Evolutionary conservation across 2,329 filamentous ascomycete species (phyloP).

Genomic region (Chaetothyriales sp.): DNA sequence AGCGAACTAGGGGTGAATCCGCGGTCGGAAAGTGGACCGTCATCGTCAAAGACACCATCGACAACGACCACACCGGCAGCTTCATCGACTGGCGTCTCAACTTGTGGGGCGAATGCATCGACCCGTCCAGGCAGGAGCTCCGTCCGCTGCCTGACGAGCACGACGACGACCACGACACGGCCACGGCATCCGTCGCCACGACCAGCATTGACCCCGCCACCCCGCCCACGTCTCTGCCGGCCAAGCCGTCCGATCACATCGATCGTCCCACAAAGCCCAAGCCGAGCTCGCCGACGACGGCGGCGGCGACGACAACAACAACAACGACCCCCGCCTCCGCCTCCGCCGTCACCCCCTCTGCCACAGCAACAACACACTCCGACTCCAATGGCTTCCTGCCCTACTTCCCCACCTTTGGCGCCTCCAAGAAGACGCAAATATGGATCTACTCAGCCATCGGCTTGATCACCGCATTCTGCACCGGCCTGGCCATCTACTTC

Average conservation of each 20-base stretch:
- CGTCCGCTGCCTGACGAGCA: slow-evolving; percentile 71
- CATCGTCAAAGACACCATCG: slow-evolving; percentile 67
- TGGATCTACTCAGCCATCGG: slow-evolving; percentile 85
- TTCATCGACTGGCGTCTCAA: slow-evolving; percentile 90
- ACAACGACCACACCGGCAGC: slow-evolving; percentile 62
- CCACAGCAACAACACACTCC: slow-evolving; percentile 3
- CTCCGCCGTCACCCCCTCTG: slow-evolving; percentile 21
- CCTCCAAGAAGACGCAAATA: slow-evolving; percentile 70
- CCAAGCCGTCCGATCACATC: slow-evolving; percentile 48
- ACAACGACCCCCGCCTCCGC: slow-evolving; percentile 16
- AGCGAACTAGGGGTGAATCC: slow-evolving; percentile 57
- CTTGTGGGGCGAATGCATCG: slow-evolving; percentile 80
- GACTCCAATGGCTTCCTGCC: slow-evolving; percentile 47
- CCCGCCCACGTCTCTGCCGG: slow-evolving; percentile 32
- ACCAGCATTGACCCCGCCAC: slow-evolving; percentile 43
- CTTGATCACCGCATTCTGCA: slow-evolving; percentile 77
- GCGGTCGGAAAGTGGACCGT: slow-evolving; percentile 85
- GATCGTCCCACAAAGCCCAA: slow-evolving; percentile 52
- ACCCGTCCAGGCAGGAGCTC: slow-evolving; percentile 56
- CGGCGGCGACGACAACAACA: slow-evolving; percentile 18
- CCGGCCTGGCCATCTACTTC: slow-evolving; percentile 67
- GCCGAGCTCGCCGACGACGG: slow-evolving; percentile 24
- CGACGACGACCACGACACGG: slow-evolving; percentile 63
- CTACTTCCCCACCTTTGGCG: slow-evolving; percentile 79
- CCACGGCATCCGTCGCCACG: slow-evolving; percentile 45